Evolutionary conservation across 495 filamentous ascomycete species (phyloP), one percentile per base, ranked within the genome.

Genomic region (Penicillium pancosmium): DNA sequence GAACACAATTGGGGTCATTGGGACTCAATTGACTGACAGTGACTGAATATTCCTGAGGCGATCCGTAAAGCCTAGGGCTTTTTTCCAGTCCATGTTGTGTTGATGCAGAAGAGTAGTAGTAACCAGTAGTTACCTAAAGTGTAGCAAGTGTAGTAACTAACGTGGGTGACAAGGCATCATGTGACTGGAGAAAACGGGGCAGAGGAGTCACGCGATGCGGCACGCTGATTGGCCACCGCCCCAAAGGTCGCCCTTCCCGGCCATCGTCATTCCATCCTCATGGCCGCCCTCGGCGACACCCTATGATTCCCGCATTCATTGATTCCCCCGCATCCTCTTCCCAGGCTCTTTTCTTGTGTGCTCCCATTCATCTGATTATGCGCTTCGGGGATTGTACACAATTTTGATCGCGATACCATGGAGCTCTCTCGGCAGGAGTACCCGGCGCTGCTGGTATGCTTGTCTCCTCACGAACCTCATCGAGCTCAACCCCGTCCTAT

Each of bases 391-490:
- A 60, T 61, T 54, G 40, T 49, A 62, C 61, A 59, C 64, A 71
- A 59, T 57, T 66, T 70, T 72, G 69, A 75, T 66, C 57, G 57
- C 59, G 59, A 67, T 68, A 69, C 60, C 60, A 87, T 91, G 84
- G 93, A 93, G 65, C 84, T 96, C 65, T 90, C 91, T 67, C 84
- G 93, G 72, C 84, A 91, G 72, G 94, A 98, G 76, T 98, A 98
- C 78, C 93, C 94, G 69, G 89, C 89, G 27, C 86, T 98, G 83
- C 86, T 98, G 89, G 94, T 98, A 84, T 74, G 91, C 56, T 61
- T 67, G 55, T 58, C 50, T 54, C 52, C 35, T 50, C 53, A 41
- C 31, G 54, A 19, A 21, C 34, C 13, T 44, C 35, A 23, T 23
- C 12, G 27, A 31, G 54, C 21, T 23, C 50, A 12, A 54, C 12